Evolutionary conservation across 345 rosid species (phyloP), one percentile per base, ranked within the genome.

Genomic region (Citrus reticulata): DNA sequence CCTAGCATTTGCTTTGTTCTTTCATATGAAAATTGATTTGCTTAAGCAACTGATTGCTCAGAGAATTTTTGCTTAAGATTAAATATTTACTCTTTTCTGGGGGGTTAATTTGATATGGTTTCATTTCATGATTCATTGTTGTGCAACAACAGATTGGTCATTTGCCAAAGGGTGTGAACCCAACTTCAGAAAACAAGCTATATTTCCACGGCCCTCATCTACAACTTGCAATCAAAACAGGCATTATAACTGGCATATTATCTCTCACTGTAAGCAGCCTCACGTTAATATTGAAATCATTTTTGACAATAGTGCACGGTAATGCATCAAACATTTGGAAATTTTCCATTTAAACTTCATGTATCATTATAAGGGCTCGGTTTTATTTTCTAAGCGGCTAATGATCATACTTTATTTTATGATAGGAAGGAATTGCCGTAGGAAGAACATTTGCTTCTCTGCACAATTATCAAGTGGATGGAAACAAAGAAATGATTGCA

Each of bases 111-210:
- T 42, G 51, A 42, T 55, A 8, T 58, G 20, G 27, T 40, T 16
- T 32, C 14, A 17, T 17, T 2, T 57, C 2, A 20, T 30, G 22
- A n/a, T 7, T 40, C 46, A 39, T 69, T 69, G 74, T 73, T 73
- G 65, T 63, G 6, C 70, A 27, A 75, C 87, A 92, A 73, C 87
- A 94, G 99, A 94, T 96, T 85, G 99, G 98, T 17, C 84, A 86
- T 76, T 77, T 96, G 83, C 94, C 94, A n/a, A 88, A 94, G 85
- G 98, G 99, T 29, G 78, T 96, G 84, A 96, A 96, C 83, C 98
- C 99, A 27, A 92, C 98, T 80, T 94, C 99, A 76, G 51, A 81
- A 42, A 89, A 91, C 81, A 91, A 87, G 97, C 75, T 96, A 66
- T 87, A 77, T 84, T 86, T 96, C 22, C 80, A 81, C 78, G 89